Conservation (phyloP, 805 yeast genomes). For the Metschnikowia proteae region DNA sequence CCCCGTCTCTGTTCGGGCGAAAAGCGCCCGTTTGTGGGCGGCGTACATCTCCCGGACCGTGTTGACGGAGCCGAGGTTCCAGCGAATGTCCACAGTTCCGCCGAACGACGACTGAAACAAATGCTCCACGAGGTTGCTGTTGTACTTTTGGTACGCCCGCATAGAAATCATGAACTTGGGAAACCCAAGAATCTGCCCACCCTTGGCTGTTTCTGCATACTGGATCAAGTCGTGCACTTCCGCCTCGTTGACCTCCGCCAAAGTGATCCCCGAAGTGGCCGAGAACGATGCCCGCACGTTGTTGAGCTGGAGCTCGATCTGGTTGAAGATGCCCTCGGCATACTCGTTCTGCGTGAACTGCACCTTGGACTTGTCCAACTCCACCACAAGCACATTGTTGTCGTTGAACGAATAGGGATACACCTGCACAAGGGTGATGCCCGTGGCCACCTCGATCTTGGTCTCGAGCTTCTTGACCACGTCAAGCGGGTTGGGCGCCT, state of each 20-base stretch:
- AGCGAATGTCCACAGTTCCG: conserved; percentile 84
- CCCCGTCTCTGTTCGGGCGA: conserved; percentile 44
- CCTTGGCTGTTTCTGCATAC: conserved; percentile 57
- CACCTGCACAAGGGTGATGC: conserved; percentile 54
- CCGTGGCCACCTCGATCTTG: conserved; percentile 59
- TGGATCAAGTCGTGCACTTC: conserved; percentile 53
- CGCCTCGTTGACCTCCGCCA: conserved; percentile 43
- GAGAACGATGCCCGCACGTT: conserved; percentile 69
- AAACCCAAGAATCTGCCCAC: conserved; percentile 76
- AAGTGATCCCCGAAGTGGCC: conserved; percentile 48
- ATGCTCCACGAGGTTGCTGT: conserved; percentile 57
- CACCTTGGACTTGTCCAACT: conserved; percentile 52
- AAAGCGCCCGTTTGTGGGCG: conserved; percentile 71
- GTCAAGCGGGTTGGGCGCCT: conserved; percentile 18
- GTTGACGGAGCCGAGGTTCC: conserved; percentile 92
- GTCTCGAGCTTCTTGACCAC: conserved; percentile 54
- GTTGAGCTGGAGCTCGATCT: conserved; percentile 55
- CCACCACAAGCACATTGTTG: conserved; percentile 64
- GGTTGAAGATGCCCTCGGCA: conserved; percentile 47
- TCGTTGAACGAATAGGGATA: conserved; percentile 84
- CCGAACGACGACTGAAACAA: conserved; percentile 71
- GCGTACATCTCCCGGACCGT: conserved; percentile 92
- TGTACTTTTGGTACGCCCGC: conserved; percentile 64
- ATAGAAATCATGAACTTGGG: conserved; percentile 73
- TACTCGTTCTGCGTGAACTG: conserved; percentile 48